Conservation (phyloP, 352 stramenopile species). For the Pythium sukuiense region DNA sequence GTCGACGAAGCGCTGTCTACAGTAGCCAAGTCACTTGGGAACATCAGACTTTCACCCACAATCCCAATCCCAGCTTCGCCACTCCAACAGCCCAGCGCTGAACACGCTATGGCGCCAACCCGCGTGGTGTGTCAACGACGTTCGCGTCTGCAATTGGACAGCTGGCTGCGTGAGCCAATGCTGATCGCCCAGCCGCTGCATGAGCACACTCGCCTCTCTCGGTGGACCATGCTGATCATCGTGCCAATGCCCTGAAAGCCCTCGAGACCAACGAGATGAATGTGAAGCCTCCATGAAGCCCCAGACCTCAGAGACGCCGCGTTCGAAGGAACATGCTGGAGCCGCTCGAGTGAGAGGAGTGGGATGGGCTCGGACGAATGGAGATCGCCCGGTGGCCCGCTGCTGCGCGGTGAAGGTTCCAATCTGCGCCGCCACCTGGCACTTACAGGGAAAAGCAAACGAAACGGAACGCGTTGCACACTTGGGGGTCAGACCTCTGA, state of each 20-base stretch:
- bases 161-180: not conserved
- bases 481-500: not conserved
- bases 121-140: not conserved
- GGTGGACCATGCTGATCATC: not conserved
- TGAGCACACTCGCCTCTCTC: not conserved
- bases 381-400: conserved; percentile 12
- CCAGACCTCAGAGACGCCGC: not conserved
- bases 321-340: conserved; percentile 1
- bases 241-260: no score
- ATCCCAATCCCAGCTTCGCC: not conserved
- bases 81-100: not conserved
- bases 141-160: not conserved
- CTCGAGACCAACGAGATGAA: no score
- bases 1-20: not conserved
- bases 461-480: conserved; percentile 12
- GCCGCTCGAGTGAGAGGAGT: not conserved
- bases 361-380: not conserved
- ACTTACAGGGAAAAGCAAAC: conserved; percentile 7
- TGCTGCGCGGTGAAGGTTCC: conserved; percentile 22
- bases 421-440: conserved; percentile 17
- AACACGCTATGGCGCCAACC: not conserved
- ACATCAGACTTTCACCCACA: not conserved
- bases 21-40: not conserved
- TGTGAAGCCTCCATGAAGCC: no score
- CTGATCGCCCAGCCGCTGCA: not conserved